Evolutionary conservation across 2,329 filamentous ascomycete species (phyloP), one percentile per base, ranked within the genome.

Genomic region (Sclerotiophoma versabilis): DNA sequence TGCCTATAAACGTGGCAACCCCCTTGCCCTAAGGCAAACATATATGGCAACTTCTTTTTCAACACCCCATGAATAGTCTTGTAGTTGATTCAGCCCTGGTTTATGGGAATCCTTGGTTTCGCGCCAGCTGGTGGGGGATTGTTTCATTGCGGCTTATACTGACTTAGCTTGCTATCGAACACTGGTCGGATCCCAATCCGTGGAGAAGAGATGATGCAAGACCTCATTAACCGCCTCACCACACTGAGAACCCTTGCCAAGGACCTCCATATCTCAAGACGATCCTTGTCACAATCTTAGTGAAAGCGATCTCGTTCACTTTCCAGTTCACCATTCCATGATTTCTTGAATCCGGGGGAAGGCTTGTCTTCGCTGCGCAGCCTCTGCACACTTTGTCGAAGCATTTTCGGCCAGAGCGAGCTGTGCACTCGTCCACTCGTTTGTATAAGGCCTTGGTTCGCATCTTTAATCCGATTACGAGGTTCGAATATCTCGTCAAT

Each of bases 141-240:
- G 7, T 30, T 44, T 34, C 23, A 54, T 49, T 49, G 29, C 51
- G 11, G 20, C 34, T 34, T 36, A 45, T 36, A 42, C 38, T 37
- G n/a, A 46, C 36, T 23, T 34, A 49, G 26, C 34, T 33, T 41
- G 19, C 39, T 49, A 25, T 14, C 11, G 23, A 46, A 20, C 10
- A 19, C 4, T 20, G 19, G 23, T 30, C 32, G 32, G 30, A 29
- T 29, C 17, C 33, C 12, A 20, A 26, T 19, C 9, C 5, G 3
- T 12, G 20, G 20, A 43, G 20, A 23, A 17, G 23, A 17, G 19
- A 32, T 23, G 22, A 10, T 15, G 17, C 34, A 23, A 41, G 3
- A 11, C 29, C 15, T 43, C 10, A 3, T 19, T 15, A 14, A 15
- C 11, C 34, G 23, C 22, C 3, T 7, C 2, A 8, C 14, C 6